Base-by-base conservation (phyloP, 2,329 filamentous ascomycete species). In the Sclerotinia nivalis region DNA sequence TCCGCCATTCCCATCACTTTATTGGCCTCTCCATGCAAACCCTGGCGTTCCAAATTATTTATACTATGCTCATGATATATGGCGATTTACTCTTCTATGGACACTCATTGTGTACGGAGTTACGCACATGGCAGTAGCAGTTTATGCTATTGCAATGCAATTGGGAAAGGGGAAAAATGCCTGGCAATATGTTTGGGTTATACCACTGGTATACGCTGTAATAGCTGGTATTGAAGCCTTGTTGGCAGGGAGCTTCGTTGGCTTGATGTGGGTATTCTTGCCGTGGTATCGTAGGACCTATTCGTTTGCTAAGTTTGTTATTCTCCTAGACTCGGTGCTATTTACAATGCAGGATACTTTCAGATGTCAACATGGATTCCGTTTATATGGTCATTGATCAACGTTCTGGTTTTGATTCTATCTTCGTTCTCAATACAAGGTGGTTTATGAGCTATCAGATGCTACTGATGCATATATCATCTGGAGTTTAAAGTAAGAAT, bases 291-390 rank as follows among this genome's bases (percentile, higher is more conserved):
- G 12, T 22, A 65, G 25, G 15, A 34, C 31, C 31, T 45, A 4
- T 25, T 34, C 52, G 15, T 49, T 58, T 69, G 40, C 37, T 62
- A 37, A 68, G 45, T 43, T 5, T 49, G 34, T 50, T 25, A 20
- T 15, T 31, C 20, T 62, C 56, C 37, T 22, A 75, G 88, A 59
- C 81, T 91, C 1, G 88, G 88, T 37, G 87, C 86, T 1, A 84
- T 91, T 25, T 92, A 91, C 76, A 86, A 88, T 78, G 84, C 87
- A 2, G 90, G 90, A 25, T 90, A 88, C 77, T 92, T 91, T 76
- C 82, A 85, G 71, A 91, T 92, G 89, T 90, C 88, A 52, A 92
- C 90, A 1, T 92, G 90, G 90, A 87, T 91, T 61, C 90, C 90
- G 1, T 87, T 92, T 76, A 82, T 90, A 31, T 92, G 90, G 90